A percentile compares a stretch with the other conserved stretches of the same genome.
Conservation (phyloP, 2,329 filamentous ascomycete genomes). For the Aschersonia sp. region DNA sequence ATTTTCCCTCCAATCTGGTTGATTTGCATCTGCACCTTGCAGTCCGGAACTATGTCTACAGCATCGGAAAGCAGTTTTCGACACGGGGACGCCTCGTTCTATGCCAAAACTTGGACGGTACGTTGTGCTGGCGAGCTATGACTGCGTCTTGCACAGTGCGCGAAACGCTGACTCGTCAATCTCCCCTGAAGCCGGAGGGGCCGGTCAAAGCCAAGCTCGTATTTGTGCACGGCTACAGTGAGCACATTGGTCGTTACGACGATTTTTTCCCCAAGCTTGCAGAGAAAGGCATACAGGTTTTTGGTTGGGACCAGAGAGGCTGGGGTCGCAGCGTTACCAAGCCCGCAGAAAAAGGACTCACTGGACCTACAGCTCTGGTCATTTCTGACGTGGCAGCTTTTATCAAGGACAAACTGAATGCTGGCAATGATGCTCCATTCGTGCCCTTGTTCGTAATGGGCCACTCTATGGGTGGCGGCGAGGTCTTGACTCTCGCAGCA, state of each 20-base stretch:
- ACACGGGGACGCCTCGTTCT: neutral
- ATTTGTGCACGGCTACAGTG: conserved; percentile 82
- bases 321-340: conserved; percentile 64
- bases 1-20: too few relatives aligned
- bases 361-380: conserved; percentile 59
- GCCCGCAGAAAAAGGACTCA: conserved; percentile 51
- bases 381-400: conserved; percentile 69
- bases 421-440: conserved; percentile 11
- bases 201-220: conserved; percentile 55
- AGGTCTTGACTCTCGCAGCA: conserved; percentile 49
- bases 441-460: conserved; percentile 72
- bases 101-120: conserved; percentile 44
- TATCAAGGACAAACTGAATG: conserved; percentile 43
- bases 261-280: conserved; percentile 60
- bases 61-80: conserved; percentile 26
- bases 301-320: conserved; percentile 73
- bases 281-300: conserved; percentile 56
- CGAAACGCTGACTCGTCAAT: neutral
- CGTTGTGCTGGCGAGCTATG: conserved; percentile 11
- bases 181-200: conserved; percentile 31
- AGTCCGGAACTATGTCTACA: conserved; percentile 16
- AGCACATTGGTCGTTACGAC: conserved; percentile 68
- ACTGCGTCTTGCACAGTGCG: neutral
- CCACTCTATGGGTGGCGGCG: conserved; percentile 81
- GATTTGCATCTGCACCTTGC: too few relatives aligned